Evolutionary conservation across 441 rosid genomes (phyloP), one percentile per base, ranked within the genome.

Genomic region (Theobroma grandiflorum): DNA sequence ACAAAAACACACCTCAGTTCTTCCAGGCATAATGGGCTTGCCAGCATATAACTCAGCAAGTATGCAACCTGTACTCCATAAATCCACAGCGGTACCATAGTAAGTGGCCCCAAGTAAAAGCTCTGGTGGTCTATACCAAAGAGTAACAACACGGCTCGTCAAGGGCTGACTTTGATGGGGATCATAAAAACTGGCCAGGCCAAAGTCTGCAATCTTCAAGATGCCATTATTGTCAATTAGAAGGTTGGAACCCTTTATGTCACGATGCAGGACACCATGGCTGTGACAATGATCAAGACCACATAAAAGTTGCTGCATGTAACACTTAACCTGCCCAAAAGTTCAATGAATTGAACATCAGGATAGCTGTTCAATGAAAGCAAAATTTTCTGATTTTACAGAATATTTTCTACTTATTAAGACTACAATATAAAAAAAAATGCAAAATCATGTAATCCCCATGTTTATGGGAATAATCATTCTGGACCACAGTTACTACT

Each of bases 1-100:
- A 62, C 11, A 65, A 69, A 35, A 42, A 26, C 86, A 93, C 84
- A 95, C 99, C 99, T 95, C 99, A 18, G 98, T 97, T 91, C 99
- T 90, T 86, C 99, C 99, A 18, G 98, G 99, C 99, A 97, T 95
- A 18, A 92, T 95, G 81, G 98, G 99, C 90, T 96, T 96, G 84
- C 98, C 99, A n/a, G 98, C 95, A 79, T 94, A 95, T 59, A 95
- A 76, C 80, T 97, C 99, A 20, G 98, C 98, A 81, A 95, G 94
- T 82, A 97, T 93, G 85, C 99, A 97, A 79, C 99, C 99, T 6
- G 97, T 76, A 76, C 99, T 96, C 99, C 99, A 96, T 73, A 95
- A 88, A 89, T 96, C 99, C 74, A 96, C 97, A 57, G 98, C 95
- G 77, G 91, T 88, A 47, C 95, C 95, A 75, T 95, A 97, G 78